Evolutionary conservation across 345 rosid species (phyloP).

Genomic region (Hibiscus mutabilis): DNA sequence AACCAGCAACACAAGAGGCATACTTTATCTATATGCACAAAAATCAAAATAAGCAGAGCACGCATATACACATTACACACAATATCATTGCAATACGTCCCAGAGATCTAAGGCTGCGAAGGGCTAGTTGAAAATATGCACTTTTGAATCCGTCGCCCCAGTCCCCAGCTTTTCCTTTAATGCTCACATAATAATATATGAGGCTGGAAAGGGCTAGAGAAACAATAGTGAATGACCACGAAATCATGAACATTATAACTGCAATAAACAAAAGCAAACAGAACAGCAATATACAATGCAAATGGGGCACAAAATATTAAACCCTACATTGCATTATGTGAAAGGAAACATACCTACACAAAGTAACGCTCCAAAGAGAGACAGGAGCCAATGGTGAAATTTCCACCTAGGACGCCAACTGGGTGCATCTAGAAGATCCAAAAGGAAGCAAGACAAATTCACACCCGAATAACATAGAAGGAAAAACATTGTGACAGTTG

Average conservation of each 20-base stretch:
- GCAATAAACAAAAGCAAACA: constrained; percentile 35
- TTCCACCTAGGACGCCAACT: constrained; percentile 99
- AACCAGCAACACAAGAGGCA: background rate
- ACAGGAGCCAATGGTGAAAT: constrained; percentile 96
- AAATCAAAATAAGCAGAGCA: background rate
- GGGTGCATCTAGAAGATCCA: constrained; percentile 99
- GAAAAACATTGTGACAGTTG: constrained; percentile 94
- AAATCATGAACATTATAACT: constrained; percentile 99
- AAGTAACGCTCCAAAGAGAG: constrained; percentile 77
- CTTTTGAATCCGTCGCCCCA: constrained; percentile 99
- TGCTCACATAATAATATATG: constrained; percentile 90
- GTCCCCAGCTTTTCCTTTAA: constrained; percentile 98
- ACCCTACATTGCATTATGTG: background rate
- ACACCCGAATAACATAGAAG: constrained; percentile 89
- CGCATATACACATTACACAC: background rate
- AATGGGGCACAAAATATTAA: no score
- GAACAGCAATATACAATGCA: constrained; percentile 3
- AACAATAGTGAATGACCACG: constrained; percentile 91
- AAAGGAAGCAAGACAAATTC: constrained; percentile 97
- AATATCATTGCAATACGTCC: constrained; percentile 53
- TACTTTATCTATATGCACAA: background rate
- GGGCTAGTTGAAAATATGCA: constrained; percentile 98
- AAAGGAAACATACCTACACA: constrained; percentile 4
- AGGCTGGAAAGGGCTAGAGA: constrained; percentile 97
- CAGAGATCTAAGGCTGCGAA: constrained; percentile 97